Evolutionary conservation across 805 yeast genomes (phyloP), one percentile per base, ranked within the genome.

Genomic region (Jamesozyma gamospora): DNA sequence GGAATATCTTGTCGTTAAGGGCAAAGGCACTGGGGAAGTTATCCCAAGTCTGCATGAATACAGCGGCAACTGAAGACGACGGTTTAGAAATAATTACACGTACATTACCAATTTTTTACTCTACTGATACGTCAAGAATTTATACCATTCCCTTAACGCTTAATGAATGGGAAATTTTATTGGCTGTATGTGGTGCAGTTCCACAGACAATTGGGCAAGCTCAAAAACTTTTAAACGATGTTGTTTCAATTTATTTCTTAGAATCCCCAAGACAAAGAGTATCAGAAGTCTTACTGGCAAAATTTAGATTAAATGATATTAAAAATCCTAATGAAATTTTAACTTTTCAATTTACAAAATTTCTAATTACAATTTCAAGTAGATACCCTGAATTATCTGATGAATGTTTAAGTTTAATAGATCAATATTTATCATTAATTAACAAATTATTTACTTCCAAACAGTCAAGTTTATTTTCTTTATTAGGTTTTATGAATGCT

Each of bases 161-260:
- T 30, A 72, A 69, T 41, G 82, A 77, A 44, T 66, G 70, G 52
- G 82, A 77, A 48, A 67, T 73, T 11, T 55, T 77, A 37, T 40
- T 70, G 31, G 74, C 82, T 0, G 56, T 77, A n/a, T 65, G 78
- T 44, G 50, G 67, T 10, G 52, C 69, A 4, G 41, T 42, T 4
- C 60, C 64, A 9, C 42, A 57, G 36, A 60, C 58, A 28, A 48
- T 51, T 18, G 52, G 55, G 1, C 71, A 70, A 35, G 76, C 74
- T 1, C 34, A 40, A 12, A 52, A 57, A 4, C 41, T 67, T 21
- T 51, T 77, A 15, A 50, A 63, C 26, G 54, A 64, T 9, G 69
- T 71, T 34, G 56, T 77, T 37, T 45, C 66, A 3, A 55, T 65
- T 1, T 75, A 76, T 47, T 68, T 77, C 32, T 50, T 69, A 36